phyloP scores from a whole-genome alignment of 495 filamentous ascomycete genomes.

The Daldinia childiae region DNA sequence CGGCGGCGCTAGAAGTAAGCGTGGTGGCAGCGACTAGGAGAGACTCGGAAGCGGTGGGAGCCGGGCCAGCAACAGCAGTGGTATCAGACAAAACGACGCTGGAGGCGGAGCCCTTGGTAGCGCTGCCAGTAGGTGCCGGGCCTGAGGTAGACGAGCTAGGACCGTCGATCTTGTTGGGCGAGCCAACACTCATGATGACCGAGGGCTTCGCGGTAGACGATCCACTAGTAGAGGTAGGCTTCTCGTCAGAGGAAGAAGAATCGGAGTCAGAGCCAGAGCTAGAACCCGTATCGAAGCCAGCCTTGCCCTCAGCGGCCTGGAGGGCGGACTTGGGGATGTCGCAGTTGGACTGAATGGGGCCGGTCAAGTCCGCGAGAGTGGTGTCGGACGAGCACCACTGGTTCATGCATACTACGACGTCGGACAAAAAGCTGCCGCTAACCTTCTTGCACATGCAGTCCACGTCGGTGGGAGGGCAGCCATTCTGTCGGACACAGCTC shows the following conservation, averaged over 20 bases:
- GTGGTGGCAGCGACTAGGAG: constrained; percentile 32
- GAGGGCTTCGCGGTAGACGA: constrained; percentile 11
- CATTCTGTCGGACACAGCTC: constrained; percentile 48
- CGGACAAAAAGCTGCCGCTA: constrained; percentile 44
- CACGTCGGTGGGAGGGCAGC: constrained; percentile 45
- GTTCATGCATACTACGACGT: constrained; percentile 51
- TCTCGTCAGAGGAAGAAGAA: constrained; percentile 10
- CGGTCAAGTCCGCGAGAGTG: constrained; percentile 42
- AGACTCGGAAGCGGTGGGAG: constrained; percentile 19
- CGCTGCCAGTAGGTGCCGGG: constrained; percentile 9
- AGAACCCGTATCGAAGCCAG: constrained; percentile 32
- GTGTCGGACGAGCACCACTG: constrained; percentile 45
- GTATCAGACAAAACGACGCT: constrained; percentile 24
- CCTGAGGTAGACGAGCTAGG: constrained; percentile 1
- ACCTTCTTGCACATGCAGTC: constrained; percentile 51
- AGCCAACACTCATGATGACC: constrained; percentile 18
- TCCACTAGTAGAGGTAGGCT: constrained; percentile 17
- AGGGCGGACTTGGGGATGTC: constrained; percentile 41
- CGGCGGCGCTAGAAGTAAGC: constrained; percentile 9
- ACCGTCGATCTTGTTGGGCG: constrained; percentile 19
- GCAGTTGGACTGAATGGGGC: constrained; percentile 45
- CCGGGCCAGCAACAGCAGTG: constrained; percentile 18
- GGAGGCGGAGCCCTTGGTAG: constrained; percentile 2
- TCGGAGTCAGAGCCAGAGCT: constrained; percentile 26
- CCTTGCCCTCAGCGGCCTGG: constrained; percentile 33